These are phyloP conservation scores for Hyaloscypha finlandica DNA, from an alignment of 495 filamentous ascomycete genomes.

Conservation along the genomic window DNA sequence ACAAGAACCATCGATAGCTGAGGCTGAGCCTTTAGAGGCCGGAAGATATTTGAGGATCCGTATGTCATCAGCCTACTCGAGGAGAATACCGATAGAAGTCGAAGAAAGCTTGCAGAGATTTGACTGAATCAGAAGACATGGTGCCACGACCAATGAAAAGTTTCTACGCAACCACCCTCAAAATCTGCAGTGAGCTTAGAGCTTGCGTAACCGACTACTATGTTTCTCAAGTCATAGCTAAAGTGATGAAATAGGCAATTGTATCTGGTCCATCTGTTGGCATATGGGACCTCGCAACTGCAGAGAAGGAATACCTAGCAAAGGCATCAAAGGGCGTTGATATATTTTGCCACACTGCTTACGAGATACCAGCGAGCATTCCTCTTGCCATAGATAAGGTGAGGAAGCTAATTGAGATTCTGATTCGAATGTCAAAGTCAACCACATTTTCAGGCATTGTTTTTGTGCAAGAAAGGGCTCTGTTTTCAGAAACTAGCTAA, in stretches of 20 bases:
- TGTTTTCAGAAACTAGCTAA: slow-evolving; percentile 78
- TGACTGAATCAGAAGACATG: slow-evolving; percentile 59
- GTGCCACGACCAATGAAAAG: slow-evolving; percentile 62
- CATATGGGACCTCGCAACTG: slow-evolving; percentile 18
- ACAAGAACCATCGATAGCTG: slow-evolving; percentile 41
- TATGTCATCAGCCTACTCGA: slow-evolving; percentile 56
- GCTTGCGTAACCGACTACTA: slow-evolving; percentile 73
- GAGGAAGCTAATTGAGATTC: slow-evolving; percentile 37
- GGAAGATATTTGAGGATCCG: slow-evolving; percentile 72
- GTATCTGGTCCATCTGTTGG: slow-evolving; percentile 34
- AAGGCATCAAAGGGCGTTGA: slow-evolving; percentile 50
- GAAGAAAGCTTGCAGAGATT: slow-evolving; percentile 45
- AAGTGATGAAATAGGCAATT: slow-evolving; percentile 43
- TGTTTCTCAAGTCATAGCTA: slow-evolving; percentile 56
- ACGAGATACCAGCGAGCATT: slow-evolving; percentile 29
- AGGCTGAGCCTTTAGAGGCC: slow-evolving; percentile 37
- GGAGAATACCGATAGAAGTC: slow-evolving; percentile 39
- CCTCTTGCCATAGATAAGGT: slow-evolving; percentile 36
- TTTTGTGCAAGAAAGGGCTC: slow-evolving; percentile 74
- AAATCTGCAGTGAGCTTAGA: slow-evolving; percentile 60
- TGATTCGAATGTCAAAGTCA: slow-evolving; percentile 29
- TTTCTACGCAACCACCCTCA: slow-evolving; percentile 50
- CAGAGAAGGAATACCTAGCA: slow-evolving; percentile 64
- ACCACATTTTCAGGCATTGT: slow-evolving; percentile 57
- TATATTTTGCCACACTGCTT: slow-evolving; percentile 29